These are phyloP conservation scores for Actinomucor elegans DNA, from an alignment of 371 early-diverging fungal species.

Conservation along the genomic window DNA sequence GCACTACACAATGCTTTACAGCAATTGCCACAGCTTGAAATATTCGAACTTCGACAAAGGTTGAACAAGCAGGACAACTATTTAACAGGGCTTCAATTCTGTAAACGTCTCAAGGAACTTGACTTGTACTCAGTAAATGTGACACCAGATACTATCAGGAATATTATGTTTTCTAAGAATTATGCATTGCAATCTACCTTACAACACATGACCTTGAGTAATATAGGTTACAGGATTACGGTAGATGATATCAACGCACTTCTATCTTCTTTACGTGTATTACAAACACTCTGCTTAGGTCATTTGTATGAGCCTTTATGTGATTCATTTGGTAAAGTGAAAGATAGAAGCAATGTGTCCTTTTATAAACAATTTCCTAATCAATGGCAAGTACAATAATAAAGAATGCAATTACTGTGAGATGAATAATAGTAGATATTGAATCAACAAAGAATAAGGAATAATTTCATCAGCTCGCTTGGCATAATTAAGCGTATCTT, in stretches of 20 bases:
- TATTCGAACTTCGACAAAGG: slow-evolving; percentile 3
- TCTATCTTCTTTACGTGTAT: not conserved
- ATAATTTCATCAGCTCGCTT: no score
- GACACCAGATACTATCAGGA: not conserved
- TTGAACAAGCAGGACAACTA: not conserved
- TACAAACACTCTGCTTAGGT: not conserved
- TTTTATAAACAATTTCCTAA: no score
- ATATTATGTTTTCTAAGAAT: not conserved
- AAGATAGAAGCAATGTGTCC: no score
- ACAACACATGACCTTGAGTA: not conserved
- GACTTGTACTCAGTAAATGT: not conserved
- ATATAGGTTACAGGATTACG: not conserved
- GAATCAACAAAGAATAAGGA: no score
- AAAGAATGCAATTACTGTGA: no score
- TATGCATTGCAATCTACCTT: not conserved
- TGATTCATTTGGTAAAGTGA: no score
- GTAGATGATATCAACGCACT: not conserved
- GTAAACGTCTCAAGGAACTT: not conserved
- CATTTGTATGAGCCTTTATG: not conserved
- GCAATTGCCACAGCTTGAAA: not conserved
- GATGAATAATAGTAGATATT: no score
- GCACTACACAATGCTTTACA: not conserved
- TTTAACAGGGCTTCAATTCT: not conserved
- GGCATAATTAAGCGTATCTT: no score
- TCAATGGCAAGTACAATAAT: no score